Conservation (phyloP, 169 alveolate genomes). For the Plasmodium blacklocki region DNA sequence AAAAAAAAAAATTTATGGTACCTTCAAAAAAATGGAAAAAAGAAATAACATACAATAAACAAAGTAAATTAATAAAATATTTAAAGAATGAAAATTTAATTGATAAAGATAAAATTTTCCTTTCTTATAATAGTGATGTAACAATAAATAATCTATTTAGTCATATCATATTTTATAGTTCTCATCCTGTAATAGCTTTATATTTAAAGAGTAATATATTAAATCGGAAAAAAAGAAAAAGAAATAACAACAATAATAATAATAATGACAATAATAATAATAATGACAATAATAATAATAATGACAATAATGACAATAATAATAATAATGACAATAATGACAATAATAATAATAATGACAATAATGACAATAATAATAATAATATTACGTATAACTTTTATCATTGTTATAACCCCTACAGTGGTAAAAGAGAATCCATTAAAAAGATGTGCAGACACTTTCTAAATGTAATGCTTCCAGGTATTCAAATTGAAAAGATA, state of each 20-base stretch:
- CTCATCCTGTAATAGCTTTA: slow-evolving; percentile 46
- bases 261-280: background rate
- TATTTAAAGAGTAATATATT: background rate
- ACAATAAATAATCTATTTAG: slow-evolving; percentile 8
- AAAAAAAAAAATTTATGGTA: too few species aligned
- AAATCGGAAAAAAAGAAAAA: background rate
- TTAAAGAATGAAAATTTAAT: slow-evolving; percentile 24
- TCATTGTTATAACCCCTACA: too few species aligned
- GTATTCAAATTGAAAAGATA: slow-evolving; percentile 34
- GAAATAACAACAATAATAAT: slow-evolving; percentile 1
- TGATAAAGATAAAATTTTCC: background rate
- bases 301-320: background rate
- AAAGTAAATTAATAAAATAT: slow-evolving; percentile 4
- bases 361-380: too few species aligned
- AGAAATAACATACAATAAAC: background rate
- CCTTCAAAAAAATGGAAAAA: too few species aligned
- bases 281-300: background rate
- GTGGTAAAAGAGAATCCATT: too few species aligned
- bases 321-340: background rate
- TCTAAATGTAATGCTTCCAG: slow-evolving; percentile 25
- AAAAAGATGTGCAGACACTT: slow-evolving; percentile 7
- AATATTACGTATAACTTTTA: too few species aligned
- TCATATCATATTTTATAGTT: slow-evolving; percentile 41
- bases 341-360: background rate
- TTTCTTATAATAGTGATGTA: background rate